Conservation (phyloP, 2,329 filamentous ascomycete genomes). For the Diaporthe sp. region DNA sequence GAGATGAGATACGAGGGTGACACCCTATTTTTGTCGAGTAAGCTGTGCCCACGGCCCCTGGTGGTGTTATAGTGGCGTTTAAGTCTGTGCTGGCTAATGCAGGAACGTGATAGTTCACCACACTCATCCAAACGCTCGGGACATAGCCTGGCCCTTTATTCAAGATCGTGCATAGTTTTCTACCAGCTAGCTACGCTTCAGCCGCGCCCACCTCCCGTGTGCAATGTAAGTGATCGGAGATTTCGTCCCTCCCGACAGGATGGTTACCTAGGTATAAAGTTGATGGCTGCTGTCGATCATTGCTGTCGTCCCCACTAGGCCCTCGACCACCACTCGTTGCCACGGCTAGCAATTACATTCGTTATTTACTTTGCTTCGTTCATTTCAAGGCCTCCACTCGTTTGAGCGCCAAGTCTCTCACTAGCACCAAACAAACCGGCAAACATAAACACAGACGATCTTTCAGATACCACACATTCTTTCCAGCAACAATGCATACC, state of each 20-base stretch:
- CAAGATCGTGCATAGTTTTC: neutral
- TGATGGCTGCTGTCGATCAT: neutral
- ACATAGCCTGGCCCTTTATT: neutral
- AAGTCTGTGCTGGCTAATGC: neutral
- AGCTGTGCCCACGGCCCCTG: neutral
- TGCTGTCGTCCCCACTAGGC: neutral
- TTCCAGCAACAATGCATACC: slow-evolving; percentile 11
- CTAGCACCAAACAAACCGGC: neutral
- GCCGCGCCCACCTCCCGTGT: neutral
- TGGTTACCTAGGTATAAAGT: neutral
- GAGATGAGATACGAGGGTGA: neutral
- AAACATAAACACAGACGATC: neutral
- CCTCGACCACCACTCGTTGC: neutral
- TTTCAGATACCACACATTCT: neutral
- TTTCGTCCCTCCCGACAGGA: neutral
- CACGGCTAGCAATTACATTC: neutral
- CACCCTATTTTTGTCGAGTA: neutral
- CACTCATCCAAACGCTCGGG: neutral
- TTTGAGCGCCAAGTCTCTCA: neutral
- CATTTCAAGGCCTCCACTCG: neutral
- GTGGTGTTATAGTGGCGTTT: neutral
- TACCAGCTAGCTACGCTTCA: neutral
- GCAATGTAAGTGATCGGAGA: neutral
- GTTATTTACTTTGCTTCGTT: neutral
- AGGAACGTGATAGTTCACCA: neutral